A percentile compares a stretch with the other conserved stretches of the same genome.
phyloP scores from a whole-genome alignment of 2,329 filamentous ascomycete species.

The Ceratocystis lukuohia region DNA sequence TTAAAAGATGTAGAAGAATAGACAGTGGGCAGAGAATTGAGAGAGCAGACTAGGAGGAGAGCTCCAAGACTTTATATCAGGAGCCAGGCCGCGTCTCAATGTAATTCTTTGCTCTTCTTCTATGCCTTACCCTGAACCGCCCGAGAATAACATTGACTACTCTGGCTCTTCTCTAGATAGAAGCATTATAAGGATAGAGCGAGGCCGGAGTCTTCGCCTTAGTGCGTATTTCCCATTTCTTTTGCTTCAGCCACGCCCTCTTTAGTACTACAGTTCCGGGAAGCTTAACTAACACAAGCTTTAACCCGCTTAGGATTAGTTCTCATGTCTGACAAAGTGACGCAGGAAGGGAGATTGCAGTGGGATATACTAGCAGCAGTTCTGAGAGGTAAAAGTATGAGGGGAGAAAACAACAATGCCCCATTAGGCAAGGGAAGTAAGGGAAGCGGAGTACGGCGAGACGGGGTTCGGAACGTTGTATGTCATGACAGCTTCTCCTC shows the following conservation, averaged over 20 bases:
- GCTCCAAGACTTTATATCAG: slow-evolving; percentile 13
- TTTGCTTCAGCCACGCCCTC: not conserved
- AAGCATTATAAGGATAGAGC: not conserved
- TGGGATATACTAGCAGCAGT: not conserved
- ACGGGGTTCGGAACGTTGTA: not conserved
- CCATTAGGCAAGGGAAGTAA: no score
- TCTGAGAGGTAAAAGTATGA: not conserved
- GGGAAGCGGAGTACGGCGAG: no score
- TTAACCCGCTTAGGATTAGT: slow-evolving; percentile 2
- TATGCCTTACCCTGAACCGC: not conserved
- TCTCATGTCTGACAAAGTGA: not conserved
- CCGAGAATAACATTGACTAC: not conserved
- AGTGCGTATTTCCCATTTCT: not conserved
- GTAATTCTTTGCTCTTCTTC: no score
- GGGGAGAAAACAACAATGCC: not conserved
- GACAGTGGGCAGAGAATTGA: not conserved
- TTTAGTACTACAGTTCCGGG: not conserved
- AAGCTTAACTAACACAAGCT: slow-evolving; percentile 5
- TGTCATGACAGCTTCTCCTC: not conserved
- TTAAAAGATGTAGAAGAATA: not conserved
- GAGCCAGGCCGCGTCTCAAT: not conserved
- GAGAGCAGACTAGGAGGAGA: not conserved
- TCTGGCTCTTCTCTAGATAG: not conserved
- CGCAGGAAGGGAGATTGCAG: not conserved
- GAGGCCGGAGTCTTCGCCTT: slow-evolving; percentile 11